Evolutionary conservation across 2,329 filamentous ascomycete species (phyloP).

Genomic region (Fusarium sp.): DNA sequence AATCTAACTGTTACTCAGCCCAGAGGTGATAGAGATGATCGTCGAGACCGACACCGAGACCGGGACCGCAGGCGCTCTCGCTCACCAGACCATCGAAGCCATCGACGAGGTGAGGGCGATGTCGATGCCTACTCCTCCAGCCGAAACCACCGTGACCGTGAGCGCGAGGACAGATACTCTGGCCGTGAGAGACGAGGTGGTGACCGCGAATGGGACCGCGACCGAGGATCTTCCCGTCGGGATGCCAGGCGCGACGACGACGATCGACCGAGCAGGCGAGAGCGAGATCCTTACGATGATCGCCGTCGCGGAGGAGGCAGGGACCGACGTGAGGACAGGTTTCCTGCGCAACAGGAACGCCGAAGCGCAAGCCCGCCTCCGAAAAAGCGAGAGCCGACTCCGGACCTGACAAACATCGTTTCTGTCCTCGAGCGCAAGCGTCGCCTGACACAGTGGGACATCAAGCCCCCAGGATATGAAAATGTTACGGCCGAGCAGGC

Average conservation of each 20-base stretch:
- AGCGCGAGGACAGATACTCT: slow-evolving; percentile 91
- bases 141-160: slow-evolving; percentile 89
- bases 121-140: slow-evolving; percentile 94
- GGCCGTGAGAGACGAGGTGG: slow-evolving; percentile 67
- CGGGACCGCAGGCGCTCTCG: slow-evolving; percentile 78
- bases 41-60: slow-evolving; percentile 48
- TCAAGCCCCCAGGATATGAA: slow-evolving; percentile 97
- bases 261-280: slow-evolving; percentile 63
- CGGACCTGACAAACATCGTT: slow-evolving; percentile 89
- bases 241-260: slow-evolving; percentile 76
- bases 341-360: slow-evolving; percentile 61
- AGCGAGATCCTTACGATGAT: slow-evolving; percentile 66
- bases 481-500: slow-evolving; percentile 98
- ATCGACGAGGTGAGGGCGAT: slow-evolving; percentile 77
- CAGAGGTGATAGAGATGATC: slow-evolving; percentile 51
- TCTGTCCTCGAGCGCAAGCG: slow-evolving; percentile 87
- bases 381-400: slow-evolving; percentile 94
- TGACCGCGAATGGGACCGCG: slow-evolving; percentile 82
- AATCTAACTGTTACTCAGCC: slow-evolving; percentile 44
- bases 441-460: slow-evolving; percentile 98
- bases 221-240: slow-evolving; percentile 69
- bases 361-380: slow-evolving; percentile 83
- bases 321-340: slow-evolving; percentile 56
- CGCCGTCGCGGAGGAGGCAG: slow-evolving; percentile 63
- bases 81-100: slow-evolving; percentile 78